Base-by-base conservation (phyloP, 2,329 filamentous ascomycete species). In the Cercospora zeae-maydis region DNA sequence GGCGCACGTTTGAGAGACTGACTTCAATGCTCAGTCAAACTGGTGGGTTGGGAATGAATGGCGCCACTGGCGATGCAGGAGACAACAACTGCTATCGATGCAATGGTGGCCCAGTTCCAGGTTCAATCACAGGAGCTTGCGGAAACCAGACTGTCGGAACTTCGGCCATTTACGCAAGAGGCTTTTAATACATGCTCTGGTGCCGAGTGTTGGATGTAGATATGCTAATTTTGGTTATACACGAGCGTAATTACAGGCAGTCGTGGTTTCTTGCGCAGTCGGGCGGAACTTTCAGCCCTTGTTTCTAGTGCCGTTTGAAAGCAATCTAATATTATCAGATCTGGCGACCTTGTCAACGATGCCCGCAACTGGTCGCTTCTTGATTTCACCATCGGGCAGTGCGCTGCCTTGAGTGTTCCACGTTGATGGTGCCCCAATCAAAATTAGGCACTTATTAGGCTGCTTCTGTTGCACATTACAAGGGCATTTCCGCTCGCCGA, bases 151-250 rank as follows among this genome's bases (percentile, higher is more conserved):
- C 71, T 8, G 45, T 64, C 4, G 64, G 49, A 21, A 72, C 71
- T 8, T 67, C 72, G n/a, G 71, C 72, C 1, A 70, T 74, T 16
- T 74, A 67, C 45, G 71, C 71, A 27, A 63, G 67, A 58, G 68
- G 60, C 0, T 72, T 70, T 33, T 72, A 27, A 51, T n/a, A 21
- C 7, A 19, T 45, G 36, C 19, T 37, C 52, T 16, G 52, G 16
- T 36, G 34, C n/a, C 54, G 14, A 31, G 27, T 27, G 21, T 39
- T 30, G n/a, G 42, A 21, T 58, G 37, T 49, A 34, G 33, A 58
- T 49, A 58, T 49, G 56, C 56, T 58, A 36, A 45, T 42, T 16
- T n/a, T 14, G 27, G 14, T 36, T 57, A 45, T 14, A 57, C 54
- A 31, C 34, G 27, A 57, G 39, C 27, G 19, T 42, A 42, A 56